Evolutionary conservation across 306 rosid species (phyloP).

Genomic region (Quercus cerris): DNA sequence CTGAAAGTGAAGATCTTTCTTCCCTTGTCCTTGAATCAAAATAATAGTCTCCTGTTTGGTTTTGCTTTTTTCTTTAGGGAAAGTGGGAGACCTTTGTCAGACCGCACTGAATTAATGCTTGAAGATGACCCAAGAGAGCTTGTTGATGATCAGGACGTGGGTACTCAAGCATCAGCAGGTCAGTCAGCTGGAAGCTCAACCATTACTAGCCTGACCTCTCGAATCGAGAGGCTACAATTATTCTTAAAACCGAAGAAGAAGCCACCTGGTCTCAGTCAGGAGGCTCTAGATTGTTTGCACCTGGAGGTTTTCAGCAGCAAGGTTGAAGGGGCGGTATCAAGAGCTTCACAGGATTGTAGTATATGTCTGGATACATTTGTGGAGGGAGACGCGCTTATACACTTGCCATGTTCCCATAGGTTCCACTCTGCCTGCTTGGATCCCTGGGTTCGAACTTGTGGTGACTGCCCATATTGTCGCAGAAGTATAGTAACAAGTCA

Average conservation of each 20-base stretch:
- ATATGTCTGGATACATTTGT: conserved; percentile 77
- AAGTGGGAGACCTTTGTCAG: conserved; percentile 17
- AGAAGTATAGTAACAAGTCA: conserved; percentile 42
- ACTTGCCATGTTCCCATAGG: conserved; percentile 70
- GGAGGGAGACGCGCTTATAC: conserved; percentile 59
- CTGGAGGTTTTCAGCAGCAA: conserved; percentile 43
- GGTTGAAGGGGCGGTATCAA: conserved; percentile 22
- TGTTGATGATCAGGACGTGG: conserved; percentile 27
- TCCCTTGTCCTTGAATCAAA: not conserved
- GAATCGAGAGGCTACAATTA: conserved; percentile 40
- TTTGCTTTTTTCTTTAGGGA: conserved; percentile 27
- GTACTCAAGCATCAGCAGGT: conserved; percentile 29
- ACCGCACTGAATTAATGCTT: not conserved
- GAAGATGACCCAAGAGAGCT: conserved; percentile 13
- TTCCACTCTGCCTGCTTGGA: conserved; percentile 73
- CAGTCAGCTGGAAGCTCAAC: conserved; percentile 20
- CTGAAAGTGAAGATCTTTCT: not conserved
- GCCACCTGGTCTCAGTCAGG: conserved; percentile 75
- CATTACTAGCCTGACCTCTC: conserved; percentile 43
- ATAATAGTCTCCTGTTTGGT: not conserved
- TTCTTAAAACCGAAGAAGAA: conserved; percentile 42
- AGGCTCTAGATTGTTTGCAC: conserved; percentile 54
- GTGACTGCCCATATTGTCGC: conserved; percentile 86
- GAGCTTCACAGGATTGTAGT: conserved; percentile 57
- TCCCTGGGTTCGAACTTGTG: conserved; percentile 76